A percentile compares a stretch with the other conserved stretches of the same genome.
Conservation (phyloP, 2,329 filamentous ascomycete genomes). For the Alternaria sp. region DNA sequence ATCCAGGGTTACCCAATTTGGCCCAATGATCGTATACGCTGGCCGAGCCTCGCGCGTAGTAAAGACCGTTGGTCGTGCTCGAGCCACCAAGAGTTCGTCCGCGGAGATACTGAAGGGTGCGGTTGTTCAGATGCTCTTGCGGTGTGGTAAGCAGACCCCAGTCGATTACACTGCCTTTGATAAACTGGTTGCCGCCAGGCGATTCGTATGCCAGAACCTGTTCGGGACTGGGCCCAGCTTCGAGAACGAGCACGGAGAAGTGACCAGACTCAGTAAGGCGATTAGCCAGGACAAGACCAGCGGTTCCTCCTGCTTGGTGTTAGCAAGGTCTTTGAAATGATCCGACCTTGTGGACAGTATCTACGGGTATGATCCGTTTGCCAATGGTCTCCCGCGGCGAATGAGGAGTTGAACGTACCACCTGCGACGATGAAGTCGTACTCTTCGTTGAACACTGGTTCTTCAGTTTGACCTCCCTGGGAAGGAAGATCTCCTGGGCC, state of each 20-base stretch:
- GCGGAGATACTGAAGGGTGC: constrained; percentile 32
- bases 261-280: constrained; percentile 30
- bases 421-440: constrained; percentile 29
- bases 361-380: fast-evolving
- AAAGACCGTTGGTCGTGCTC: constrained; percentile 43
- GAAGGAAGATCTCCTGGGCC: constrained; percentile 10
- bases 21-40: constrained; percentile 60
- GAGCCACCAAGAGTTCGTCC: constrained; percentile 42
- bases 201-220: constrained; percentile 37
- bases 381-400: no score
- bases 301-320: constrained; percentile 25
- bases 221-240: constrained; percentile 41
- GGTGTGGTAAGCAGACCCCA: constrained; percentile 38
- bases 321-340: background rate
- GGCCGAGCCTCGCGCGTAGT: constrained; percentile 40
- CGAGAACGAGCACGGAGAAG: constrained; percentile 41
- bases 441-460: constrained; percentile 22
- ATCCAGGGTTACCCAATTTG: constrained; percentile 63
- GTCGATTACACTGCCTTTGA: constrained; percentile 37
- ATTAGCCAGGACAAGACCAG: constrained; percentile 34
- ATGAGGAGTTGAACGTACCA: constrained; percentile 8
- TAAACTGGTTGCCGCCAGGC: constrained; percentile 37
- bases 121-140: constrained; percentile 27
- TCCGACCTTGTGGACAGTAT: background rate
- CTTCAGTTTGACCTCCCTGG: constrained; percentile 4